phyloP scores from a whole-genome alignment of 441 rosid species.

The Populus hybrid region DNA sequence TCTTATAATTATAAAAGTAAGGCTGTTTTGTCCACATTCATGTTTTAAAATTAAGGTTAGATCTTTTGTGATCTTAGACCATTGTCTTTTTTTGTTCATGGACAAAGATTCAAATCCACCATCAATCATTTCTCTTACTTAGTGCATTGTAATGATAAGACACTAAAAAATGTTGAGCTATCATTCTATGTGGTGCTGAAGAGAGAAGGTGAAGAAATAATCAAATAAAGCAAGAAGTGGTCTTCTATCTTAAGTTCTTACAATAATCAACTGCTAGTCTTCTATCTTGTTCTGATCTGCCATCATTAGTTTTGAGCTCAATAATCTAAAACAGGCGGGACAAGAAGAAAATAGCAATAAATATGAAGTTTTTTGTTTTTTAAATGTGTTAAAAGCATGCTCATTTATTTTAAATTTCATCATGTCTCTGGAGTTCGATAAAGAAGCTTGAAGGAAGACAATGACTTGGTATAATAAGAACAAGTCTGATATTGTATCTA shows the following conservation, averaged over 20 bases:
- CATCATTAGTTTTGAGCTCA: neutral
- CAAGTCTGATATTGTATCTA: neutral
- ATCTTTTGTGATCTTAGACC: conserved; percentile 11
- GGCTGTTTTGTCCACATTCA: conserved; percentile 15
- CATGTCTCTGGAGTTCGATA: neutral
- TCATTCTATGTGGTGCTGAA: neutral
- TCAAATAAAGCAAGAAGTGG: neutral
- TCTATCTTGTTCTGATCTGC: neutral
- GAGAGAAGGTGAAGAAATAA: neutral
- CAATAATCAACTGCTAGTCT: neutral
- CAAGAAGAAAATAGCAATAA: too few relatives aligned
- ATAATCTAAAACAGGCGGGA: neutral
- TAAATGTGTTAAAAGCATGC: neutral
- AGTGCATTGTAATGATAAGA: neutral
- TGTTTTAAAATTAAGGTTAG: conserved; percentile 6
- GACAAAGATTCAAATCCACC: conserved; percentile 7
- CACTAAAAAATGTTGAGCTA: conserved; percentile 1
- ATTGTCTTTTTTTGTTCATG: conserved; percentile 11
- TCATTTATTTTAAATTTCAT: too few relatives aligned
- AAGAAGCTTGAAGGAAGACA: neutral
- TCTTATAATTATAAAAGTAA: conserved; percentile 19
- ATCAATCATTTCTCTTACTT: neutral
- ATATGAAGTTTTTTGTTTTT: too few relatives aligned
- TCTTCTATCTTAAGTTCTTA: neutral
- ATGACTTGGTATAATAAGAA: neutral